These are phyloP conservation scores for Trypethelium eluteriae DNA, from an alignment of 495 filamentous ascomycete genomes.

Conservation along the genomic window DNA sequence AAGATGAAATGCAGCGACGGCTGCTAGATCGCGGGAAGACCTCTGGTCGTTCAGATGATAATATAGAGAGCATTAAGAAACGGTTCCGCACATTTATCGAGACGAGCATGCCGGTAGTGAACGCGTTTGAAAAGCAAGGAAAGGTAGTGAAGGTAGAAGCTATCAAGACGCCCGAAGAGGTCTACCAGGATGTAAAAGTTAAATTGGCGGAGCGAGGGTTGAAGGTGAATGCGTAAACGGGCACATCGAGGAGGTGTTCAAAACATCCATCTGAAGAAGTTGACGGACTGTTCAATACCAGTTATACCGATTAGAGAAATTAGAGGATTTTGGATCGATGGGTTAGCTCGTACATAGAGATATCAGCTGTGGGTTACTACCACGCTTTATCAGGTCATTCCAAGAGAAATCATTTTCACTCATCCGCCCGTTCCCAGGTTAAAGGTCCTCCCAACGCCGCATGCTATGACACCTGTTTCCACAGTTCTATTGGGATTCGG, in stretches of 20 bases:
- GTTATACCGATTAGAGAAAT: background rate
- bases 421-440: background rate
- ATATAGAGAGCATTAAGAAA: conserved; percentile 91
- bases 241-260: background rate
- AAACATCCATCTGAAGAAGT: background rate
- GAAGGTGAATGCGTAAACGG: conserved; percentile 17
- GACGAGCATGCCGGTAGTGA: conserved; percentile 93
- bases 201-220: conserved; percentile 45
- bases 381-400: background rate
- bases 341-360: background rate
- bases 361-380: background rate
- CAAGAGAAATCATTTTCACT: background rate
- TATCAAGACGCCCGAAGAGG: conserved; percentile 57
- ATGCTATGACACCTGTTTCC: background rate
- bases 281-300: no score
- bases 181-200: conserved; percentile 61
- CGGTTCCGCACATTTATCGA: conserved; percentile 87
- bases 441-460: background rate
- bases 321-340: background rate
- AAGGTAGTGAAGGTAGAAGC: conserved; percentile 74
- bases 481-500: background rate
- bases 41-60: conserved; percentile 83
- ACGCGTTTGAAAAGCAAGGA: conserved; percentile 66
- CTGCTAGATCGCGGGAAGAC: conserved; percentile 87
- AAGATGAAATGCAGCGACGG: conserved; percentile 74